phyloP scores from a whole-genome alignment of 495 filamentous ascomycete species.

The Aspergillus ellipticus region DNA sequence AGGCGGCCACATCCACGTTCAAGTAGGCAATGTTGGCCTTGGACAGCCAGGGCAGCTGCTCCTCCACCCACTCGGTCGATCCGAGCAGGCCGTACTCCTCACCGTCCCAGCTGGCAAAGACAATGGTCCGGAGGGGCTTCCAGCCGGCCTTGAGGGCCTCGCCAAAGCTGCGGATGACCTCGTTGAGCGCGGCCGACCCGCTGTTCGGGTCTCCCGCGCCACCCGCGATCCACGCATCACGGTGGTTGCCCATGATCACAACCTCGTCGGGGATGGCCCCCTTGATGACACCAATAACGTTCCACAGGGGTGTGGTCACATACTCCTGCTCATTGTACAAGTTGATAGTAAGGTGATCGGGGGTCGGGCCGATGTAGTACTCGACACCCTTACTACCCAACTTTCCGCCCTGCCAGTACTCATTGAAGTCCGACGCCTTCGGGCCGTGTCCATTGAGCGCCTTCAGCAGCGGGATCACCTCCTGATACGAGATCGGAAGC shows the following conservation, averaged over 20 bases:
- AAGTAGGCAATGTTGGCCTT: slow-evolving; percentile 69
- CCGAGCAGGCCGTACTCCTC: slow-evolving; percentile 73
- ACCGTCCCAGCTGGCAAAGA: slow-evolving; percentile 73
- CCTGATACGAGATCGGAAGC: slow-evolving; percentile 82
- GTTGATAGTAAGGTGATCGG: slow-evolving; percentile 69
- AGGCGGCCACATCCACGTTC: slow-evolving; percentile 64
- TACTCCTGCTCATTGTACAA: slow-evolving; percentile 88
- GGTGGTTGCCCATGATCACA: slow-evolving; percentile 89
- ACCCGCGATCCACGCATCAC: slow-evolving; percentile 90
- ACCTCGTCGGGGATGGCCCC: slow-evolving; percentile 85
- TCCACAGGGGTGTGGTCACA: slow-evolving; percentile 84
- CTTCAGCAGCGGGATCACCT: slow-evolving; percentile 79
- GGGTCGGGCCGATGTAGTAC: slow-evolving; percentile 89
- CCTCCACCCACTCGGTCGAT: slow-evolving; percentile 72
- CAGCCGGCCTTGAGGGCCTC: slow-evolving; percentile 71
- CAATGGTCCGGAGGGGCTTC: slow-evolving; percentile 79
- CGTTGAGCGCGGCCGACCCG: slow-evolving; percentile 85
- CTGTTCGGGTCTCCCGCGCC: slow-evolving; percentile 83
- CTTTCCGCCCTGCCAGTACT: slow-evolving; percentile 68
- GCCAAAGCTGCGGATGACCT: slow-evolving; percentile 80
- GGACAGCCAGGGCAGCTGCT: slow-evolving; percentile 81
- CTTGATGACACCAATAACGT: slow-evolving; percentile 92
- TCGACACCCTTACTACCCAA: slow-evolving; percentile 78
- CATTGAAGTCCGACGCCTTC: slow-evolving; percentile 70
- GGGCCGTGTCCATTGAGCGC: slow-evolving; percentile 87